A percentile compares a stretch with the other conserved stretches of the same genome.
phyloP scores from a whole-genome alignment of 805 yeast genomes.

The Soucietia sequanensis region DNA sequence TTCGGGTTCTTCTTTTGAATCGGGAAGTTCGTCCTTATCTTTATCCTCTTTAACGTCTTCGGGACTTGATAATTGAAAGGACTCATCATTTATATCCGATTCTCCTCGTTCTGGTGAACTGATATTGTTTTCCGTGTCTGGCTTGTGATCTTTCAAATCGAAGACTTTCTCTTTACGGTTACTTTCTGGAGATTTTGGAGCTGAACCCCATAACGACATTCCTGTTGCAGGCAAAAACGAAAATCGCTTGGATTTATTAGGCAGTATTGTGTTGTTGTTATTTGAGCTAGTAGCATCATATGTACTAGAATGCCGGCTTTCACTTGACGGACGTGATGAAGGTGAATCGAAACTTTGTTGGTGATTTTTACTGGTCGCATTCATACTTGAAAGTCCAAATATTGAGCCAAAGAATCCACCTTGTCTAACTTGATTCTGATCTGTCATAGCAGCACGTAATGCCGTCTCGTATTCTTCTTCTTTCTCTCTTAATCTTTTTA shows the following conservation, averaged over 20 bases:
- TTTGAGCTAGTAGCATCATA: not conserved
- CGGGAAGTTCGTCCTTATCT: not conserved
- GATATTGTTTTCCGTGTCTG: constrained; percentile 1
- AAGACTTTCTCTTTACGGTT: not conserved
- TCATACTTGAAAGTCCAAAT: constrained; percentile 21
- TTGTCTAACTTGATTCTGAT: constrained; percentile 17
- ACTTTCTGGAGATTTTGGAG: too few species aligned
- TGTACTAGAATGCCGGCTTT: not conserved
- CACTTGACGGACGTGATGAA: not conserved
- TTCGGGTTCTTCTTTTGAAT: not conserved
- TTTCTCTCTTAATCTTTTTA: constrained; percentile 31
- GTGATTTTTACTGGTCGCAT: constrained; percentile 3
- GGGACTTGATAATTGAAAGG: not conserved
- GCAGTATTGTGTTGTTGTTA: not conserved
- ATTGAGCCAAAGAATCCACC: constrained; percentile 30
- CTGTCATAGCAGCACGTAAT: constrained; percentile 24
- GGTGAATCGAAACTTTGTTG: not conserved
- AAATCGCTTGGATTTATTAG: constrained; percentile 1
- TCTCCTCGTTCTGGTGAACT: constrained; percentile 6
- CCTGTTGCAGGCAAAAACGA: not conserved
- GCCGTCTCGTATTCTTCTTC: constrained; percentile 40
- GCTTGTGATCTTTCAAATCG: not conserved
- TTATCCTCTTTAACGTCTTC: not conserved
- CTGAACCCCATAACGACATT: not conserved
- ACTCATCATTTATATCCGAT: not conserved